Base-by-base conservation (phyloP, 2,329 filamentous ascomycete genomes). In the Paecilomyces dactylethromorphus region DNA sequence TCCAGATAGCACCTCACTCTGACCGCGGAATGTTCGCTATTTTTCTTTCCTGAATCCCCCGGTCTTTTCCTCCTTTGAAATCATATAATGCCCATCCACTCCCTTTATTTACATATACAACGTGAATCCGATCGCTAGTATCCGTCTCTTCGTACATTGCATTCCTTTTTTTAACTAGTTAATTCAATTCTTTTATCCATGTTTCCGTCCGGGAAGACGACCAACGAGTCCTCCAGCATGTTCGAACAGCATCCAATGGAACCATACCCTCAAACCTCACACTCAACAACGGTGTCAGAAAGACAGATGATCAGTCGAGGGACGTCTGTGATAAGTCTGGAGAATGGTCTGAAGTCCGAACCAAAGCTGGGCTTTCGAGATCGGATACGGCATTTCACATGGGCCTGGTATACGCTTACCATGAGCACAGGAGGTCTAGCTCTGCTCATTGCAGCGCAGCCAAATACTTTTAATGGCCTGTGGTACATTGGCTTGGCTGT, bases 391-490 rank as follows among this genome's bases (percentile, higher is more conserved):
- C 84, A 87, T 72, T 86, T 87, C 68, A 87, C 84, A 0, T 87
- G 85, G 87, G 85, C 85, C 18, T 91, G 88, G 87, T 92, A 87
- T 72, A 88, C 87, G 1, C 77, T 85, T 32, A 87, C 87, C 1
- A 91, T 91, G 88, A 88, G 86, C 54, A 90, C 87, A 0, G 89
- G 89, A 33, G 87, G 87, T 0, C 73, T 92, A 1, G 83, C 88
- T 0, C 79, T 91, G 15, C 79, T 92, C 51, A 78, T 79, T 52
- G 80, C 81, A 2, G 84, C 85, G 55, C 78, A 79, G 18, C 88
- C 89, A 8, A 83, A 85, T 65, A 76, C 79, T 57, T 92, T 92
- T 69, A 68, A 75, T 0, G 88, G 88, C 0, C 75, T 91, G 1
- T 70, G 74, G 3, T 81, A 83, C 3, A 87, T 91, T 56, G 89